phyloP scores from a whole-genome alignment of 768 basidiomycete species.

The Clitopilus hobsonii region DNA sequence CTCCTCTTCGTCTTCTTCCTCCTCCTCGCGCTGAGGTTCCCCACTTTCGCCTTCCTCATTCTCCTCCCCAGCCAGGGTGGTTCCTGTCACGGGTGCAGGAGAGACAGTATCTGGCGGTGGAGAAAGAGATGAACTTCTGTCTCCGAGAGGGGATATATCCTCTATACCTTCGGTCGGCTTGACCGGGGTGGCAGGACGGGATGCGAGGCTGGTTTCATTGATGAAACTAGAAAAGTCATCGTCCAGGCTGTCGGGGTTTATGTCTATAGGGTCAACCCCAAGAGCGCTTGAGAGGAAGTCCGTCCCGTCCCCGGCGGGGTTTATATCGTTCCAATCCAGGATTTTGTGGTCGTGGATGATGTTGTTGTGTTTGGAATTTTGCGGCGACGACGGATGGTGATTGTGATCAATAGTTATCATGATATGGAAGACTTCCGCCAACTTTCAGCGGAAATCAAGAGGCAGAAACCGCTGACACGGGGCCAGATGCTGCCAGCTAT shows the following conservation, averaged over 20 bases:
- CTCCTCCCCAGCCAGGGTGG: constrained; percentile 28
- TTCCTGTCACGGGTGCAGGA: constrained; percentile 20
- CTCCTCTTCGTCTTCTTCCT: constrained; percentile 34
- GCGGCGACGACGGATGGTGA: constrained; percentile 29
- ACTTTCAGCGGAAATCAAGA: constrained; percentile 12
- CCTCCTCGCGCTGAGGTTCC: constrained; percentile 17
- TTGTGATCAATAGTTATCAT: constrained; percentile 56
- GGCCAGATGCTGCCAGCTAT: constrained; percentile 10
- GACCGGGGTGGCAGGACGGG: not conserved
- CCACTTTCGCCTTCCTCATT: constrained; percentile 18
- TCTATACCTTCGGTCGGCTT: not conserved
- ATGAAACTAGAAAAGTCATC: not conserved
- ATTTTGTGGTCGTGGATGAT: constrained; percentile 10
- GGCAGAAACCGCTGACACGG: constrained; percentile 7
- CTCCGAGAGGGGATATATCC: constrained; percentile 27
- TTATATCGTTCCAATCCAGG: constrained; percentile 7
- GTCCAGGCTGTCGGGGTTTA: not conserved
- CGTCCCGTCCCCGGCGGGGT: not conserved
- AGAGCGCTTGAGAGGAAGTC: not conserved
- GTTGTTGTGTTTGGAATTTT: constrained; percentile 11
- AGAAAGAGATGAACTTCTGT: constrained; percentile 54
- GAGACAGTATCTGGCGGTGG: constrained; percentile 46
- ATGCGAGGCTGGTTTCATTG: not conserved
- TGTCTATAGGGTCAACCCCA: constrained; percentile 3
- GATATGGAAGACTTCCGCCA: constrained; percentile 3